Percentiles rank a stretch among this genome's conserved stretches.
These are phyloP conservation scores for Termitomyces sp. DNA, from an alignment of 768 basidiomycete species.

Conservation along the genomic window DNA sequence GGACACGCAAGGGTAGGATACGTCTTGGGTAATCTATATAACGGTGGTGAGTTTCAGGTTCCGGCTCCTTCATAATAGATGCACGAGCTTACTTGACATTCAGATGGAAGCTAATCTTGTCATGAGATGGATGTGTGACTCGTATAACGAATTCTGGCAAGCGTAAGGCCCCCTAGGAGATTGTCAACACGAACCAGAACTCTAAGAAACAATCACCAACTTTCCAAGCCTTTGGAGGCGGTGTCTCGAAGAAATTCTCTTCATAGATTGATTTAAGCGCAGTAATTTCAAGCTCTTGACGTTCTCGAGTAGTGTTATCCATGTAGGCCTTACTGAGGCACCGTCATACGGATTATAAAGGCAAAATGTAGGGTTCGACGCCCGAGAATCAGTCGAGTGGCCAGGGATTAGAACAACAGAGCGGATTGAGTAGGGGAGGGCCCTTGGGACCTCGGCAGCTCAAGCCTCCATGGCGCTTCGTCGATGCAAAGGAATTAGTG, in stretches of 20 bases:
- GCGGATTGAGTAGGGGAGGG: conserved; percentile 58
- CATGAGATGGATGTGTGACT: conserved; percentile 59
- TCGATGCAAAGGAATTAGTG: conserved; percentile 11
- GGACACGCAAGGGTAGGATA: conserved; percentile 73
- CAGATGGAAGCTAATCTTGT: conserved; percentile 60
- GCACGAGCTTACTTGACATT: conserved; percentile 55
- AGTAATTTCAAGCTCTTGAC: conserved; percentile 64
- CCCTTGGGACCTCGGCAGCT: conserved; percentile 67
- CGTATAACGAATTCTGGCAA: conserved; percentile 75
- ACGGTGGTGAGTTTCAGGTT: conserved; percentile 1
- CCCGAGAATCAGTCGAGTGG: conserved; percentile 12
- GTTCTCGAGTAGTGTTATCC: conserved; percentile 66
- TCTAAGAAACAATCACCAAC: conserved; percentile 28
- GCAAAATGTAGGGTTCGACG: conserved; percentile 17
- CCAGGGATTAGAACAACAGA: conserved; percentile 23
- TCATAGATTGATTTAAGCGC: conserved; percentile 78
- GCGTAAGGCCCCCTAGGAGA: conserved; percentile 53
- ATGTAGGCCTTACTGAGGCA: conserved; percentile 34
- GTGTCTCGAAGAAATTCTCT: conserved; percentile 68
- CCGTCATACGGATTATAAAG: conserved; percentile 16
- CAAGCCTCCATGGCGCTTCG: conserved; percentile 59
- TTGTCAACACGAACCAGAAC: conserved; percentile 5
- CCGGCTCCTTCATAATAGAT: neutral
- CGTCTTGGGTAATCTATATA: conserved; percentile 67
- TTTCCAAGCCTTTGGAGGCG: conserved; percentile 82